Evolutionary conservation across 305 asterid genomes (phyloP).

Genomic region (Fraxinus latifolia): DNA sequence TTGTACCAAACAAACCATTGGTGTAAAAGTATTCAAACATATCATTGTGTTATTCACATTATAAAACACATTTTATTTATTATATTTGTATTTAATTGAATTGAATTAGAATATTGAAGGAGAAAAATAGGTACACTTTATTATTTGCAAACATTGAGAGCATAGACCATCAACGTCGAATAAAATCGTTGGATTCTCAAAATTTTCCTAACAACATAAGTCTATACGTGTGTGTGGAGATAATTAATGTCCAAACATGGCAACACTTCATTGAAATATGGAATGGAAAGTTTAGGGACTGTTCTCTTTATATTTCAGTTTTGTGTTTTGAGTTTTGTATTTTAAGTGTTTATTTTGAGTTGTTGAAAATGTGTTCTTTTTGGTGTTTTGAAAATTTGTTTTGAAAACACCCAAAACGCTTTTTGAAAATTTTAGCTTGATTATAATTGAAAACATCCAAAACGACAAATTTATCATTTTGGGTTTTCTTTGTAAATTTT

Average conservation of each 20-base stretch:
- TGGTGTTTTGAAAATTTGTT: too few species aligned
- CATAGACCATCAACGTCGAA: neutral
- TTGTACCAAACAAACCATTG: neutral
- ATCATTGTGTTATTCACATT: neutral
- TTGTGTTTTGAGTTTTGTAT: too few species aligned
- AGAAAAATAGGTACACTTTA: neutral
- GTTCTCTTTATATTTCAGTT: too few species aligned
- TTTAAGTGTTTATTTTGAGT: too few species aligned
- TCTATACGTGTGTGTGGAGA: neutral
- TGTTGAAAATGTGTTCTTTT: too few species aligned
- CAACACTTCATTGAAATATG: neutral
- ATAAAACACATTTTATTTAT: too few species aligned
- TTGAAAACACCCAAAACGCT: too few species aligned
- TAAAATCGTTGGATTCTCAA: neutral
- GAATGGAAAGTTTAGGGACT: neutral
- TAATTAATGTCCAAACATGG: neutral
- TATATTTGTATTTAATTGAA: too few species aligned
- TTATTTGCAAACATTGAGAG: neutral
- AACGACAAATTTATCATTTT: too few species aligned
- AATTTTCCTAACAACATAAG: neutral
- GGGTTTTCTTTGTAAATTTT: too few species aligned
- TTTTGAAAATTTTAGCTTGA: too few species aligned
- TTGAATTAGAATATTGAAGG: neutral
- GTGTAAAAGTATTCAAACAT: neutral
- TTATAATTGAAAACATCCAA: too few species aligned